These are phyloP conservation scores for Ceratobasidium sp. DNA, from an alignment of 1,284 basidiomycete species.

Conservation along the genomic window DNA sequence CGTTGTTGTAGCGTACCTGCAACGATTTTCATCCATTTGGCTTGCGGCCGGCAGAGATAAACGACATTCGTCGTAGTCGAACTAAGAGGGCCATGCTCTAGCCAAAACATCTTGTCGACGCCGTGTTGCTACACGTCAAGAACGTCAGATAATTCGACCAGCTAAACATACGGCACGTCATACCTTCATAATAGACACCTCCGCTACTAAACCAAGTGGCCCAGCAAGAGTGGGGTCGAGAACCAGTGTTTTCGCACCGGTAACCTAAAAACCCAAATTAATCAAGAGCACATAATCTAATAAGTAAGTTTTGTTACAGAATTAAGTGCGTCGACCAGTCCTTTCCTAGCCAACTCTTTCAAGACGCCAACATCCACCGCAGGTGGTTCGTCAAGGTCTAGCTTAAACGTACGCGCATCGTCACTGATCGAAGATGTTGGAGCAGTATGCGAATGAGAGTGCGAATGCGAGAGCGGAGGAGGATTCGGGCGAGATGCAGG, in stretches of 20 bases:
- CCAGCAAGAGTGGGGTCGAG: slow-evolving; percentile 91
- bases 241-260: slow-evolving; percentile 95
- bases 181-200: slow-evolving; percentile 93
- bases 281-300: neutral
- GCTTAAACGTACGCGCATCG: slow-evolving; percentile 44
- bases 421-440: slow-evolving; percentile 45
- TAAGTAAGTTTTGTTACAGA: slow-evolving; percentile 65
- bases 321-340: slow-evolving; percentile 84
- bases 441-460: slow-evolving; percentile 34
- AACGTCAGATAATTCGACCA: neutral
- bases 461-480: slow-evolving; percentile 12
- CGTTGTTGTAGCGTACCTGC: slow-evolving; percentile 72
- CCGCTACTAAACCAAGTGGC: slow-evolving; percentile 92
- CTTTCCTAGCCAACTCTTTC: slow-evolving; percentile 81
- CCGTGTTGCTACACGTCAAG: slow-evolving; percentile 83
- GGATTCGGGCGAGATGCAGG: slow-evolving; percentile 22
- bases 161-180: slow-evolving; percentile 42
- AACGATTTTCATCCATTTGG: slow-evolving; percentile 89
- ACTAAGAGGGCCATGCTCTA: slow-evolving; percentile 87
- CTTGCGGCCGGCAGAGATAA: slow-evolving; percentile 91
- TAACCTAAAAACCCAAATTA: slow-evolving; percentile 70
- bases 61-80: slow-evolving; percentile 91
- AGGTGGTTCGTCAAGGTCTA: slow-evolving; percentile 45
- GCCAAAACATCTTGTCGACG: slow-evolving; percentile 99
- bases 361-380: slow-evolving; percentile 77